phyloP scores from a whole-genome alignment of 225 moss, liverwort and hornwort genomes.

The Anthoceros angustus region DNA sequence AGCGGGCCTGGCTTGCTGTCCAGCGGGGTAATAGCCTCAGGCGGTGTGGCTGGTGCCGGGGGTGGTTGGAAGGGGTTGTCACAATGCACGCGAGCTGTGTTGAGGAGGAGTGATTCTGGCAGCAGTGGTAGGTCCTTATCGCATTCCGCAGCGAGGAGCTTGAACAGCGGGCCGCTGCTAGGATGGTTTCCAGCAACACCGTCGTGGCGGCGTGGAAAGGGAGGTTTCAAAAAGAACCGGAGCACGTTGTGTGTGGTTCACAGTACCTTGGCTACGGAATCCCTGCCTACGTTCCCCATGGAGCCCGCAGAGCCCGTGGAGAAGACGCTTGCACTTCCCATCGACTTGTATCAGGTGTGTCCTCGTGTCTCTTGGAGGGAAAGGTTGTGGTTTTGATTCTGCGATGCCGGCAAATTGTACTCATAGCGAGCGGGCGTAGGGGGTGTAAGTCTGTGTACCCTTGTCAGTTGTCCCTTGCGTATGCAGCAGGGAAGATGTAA shows the following conservation, averaged over 20 bases:
- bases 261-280: conserved; percentile 47
- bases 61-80: background rate
- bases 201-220: background rate
- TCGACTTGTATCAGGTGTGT: conserved; percentile 86
- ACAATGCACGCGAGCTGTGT: background rate
- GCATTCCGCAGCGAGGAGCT: background rate
- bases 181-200: background rate
- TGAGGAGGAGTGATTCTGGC: background rate
- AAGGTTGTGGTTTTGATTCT: background rate
- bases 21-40: background rate
- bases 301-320: conserved; percentile 21
- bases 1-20: background rate
- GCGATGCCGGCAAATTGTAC: background rate
- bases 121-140: background rate
- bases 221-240: background rate
- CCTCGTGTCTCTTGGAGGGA: background rate
- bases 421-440: background rate
- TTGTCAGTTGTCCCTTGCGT: no score
- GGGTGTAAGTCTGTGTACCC: no score
- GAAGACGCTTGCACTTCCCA: conserved; percentile 70
- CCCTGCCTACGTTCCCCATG: conserved; percentile 54
- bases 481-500: no score
- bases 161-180: no score
- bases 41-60: background rate
- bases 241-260: background rate